phyloP scores from a whole-genome alignment of 768 basidiomycete genomes.

The Leccinum subgranulosum region DNA sequence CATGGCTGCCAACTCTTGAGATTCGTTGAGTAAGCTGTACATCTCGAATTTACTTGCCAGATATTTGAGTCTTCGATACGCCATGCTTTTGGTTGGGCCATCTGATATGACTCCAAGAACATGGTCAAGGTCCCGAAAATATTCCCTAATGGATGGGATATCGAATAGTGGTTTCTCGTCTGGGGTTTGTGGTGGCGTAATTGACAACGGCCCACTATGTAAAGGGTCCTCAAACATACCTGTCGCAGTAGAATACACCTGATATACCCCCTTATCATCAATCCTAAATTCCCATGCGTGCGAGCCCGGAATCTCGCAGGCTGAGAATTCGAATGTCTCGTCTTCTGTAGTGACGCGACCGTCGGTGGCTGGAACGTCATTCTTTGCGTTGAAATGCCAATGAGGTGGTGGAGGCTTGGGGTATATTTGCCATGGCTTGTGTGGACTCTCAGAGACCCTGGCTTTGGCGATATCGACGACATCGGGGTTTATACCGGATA shows the following conservation, averaged over 20 bases:
- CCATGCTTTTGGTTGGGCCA: slow-evolving; percentile 95
- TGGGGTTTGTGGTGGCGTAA: slow-evolving; percentile 12
- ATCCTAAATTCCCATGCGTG: slow-evolving; percentile 66
- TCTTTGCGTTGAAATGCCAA: slow-evolving; percentile 80
- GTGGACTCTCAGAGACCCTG: slow-evolving; percentile 29
- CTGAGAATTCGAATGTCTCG: slow-evolving; percentile 64
- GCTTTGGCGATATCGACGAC: slow-evolving; percentile 34
- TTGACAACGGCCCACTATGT: not conserved
- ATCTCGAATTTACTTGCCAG: slow-evolving; percentile 92
- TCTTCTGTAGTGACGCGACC: slow-evolving; percentile 23
- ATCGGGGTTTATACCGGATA: slow-evolving; percentile 67
- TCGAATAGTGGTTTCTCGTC: slow-evolving; percentile 63
- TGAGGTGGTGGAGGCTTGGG: slow-evolving; percentile 92
- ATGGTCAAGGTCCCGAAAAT: slow-evolving; percentile 94
- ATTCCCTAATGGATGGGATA: slow-evolving; percentile 86
- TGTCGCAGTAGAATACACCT: slow-evolving; percentile 56
- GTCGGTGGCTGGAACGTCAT: slow-evolving; percentile 44
- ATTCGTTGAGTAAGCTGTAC: slow-evolving; percentile 89
- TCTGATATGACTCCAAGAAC: slow-evolving; percentile 88
- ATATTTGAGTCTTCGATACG: slow-evolving; percentile 88
- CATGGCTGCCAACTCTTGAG: slow-evolving; percentile 93
- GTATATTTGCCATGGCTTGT: slow-evolving; percentile 81
- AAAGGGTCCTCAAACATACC: slow-evolving; percentile 5
- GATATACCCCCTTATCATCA: slow-evolving; percentile 88
- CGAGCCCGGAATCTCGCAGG: slow-evolving; percentile 69